Evolutionary conservation across 768 basidiomycete genomes (phyloP), one percentile per base, ranked within the genome.

Genomic region (Agrocybe pediades): DNA sequence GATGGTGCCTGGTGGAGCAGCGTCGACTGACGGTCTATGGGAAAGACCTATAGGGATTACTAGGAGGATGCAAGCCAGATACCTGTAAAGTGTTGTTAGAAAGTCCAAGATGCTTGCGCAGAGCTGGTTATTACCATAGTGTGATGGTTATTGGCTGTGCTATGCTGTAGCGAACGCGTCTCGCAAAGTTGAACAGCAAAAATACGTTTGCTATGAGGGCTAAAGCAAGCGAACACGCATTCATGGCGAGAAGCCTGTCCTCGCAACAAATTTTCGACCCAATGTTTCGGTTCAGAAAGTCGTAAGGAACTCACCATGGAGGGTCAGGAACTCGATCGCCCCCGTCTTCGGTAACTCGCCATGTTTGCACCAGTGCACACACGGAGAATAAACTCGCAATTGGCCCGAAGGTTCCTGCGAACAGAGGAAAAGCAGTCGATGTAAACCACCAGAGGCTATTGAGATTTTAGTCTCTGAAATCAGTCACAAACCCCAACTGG

Each of bases 351-450:
- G 44, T 20, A 15, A 73, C 47, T 17, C 71, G 61, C 76, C 75
- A 75, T 0, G 70, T 64, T 36, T 73, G 70, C 3, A 65, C 65
- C 9, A 74, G 58, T 0, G 73, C 64, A 45, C 75, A 75, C 0
- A 74, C 64, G 6, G 71, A 73, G 44, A 76, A 72, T 7, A 75
- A 56, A 50, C 71, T 76, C 9, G 73, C 71, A 6, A 78, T 53
- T 0, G 76, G 74, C 0, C 74, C 74, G 50, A 75, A 74, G 3
- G 74, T 74, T 19, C 74, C 75, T 6, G 74, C 73, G 16, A 73
- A 60, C 8, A 76, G 64, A 2, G 76, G 76, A 55, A 78, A 75
- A 0, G 65, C 71, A 2, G 73, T 72, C 0, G 73, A 74, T 0
- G 69, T 64, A 49, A 72, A 73, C 75, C 74, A 76, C 74, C 74